Conservation (phyloP, 345 rosid species). For the Salix koriyanagi region DNA sequence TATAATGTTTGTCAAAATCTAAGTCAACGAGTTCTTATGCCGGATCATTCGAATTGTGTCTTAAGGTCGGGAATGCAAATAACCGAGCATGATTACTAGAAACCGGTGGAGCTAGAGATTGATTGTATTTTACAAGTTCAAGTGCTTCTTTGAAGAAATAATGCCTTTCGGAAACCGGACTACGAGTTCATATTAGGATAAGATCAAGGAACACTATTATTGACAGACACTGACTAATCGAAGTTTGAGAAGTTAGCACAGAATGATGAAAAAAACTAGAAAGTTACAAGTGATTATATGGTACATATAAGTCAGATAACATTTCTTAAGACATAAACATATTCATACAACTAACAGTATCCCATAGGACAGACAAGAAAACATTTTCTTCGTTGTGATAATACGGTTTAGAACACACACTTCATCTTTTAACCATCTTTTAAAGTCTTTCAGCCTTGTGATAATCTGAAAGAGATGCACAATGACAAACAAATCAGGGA, state of each 20-base stretch:
- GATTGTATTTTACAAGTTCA: not conserved
- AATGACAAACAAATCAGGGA: not conserved
- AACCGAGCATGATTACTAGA: not conserved
- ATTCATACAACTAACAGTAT: not conserved
- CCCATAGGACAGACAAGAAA: not conserved
- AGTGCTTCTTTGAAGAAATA: not conserved
- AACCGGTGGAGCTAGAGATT: not conserved
- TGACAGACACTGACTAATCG: not conserved
- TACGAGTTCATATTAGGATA: not conserved
- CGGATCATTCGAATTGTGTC: no score
- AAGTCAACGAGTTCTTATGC: no score
- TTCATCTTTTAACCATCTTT: not conserved
- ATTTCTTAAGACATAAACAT: not conserved
- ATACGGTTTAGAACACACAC: not conserved
- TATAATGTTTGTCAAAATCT: no score
- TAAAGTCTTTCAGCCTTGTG: not conserved
- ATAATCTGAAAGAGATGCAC: not conserved
- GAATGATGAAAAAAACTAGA: not conserved
- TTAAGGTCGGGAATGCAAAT: no score
- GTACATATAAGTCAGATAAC: not conserved
- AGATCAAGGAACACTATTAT: not conserved
- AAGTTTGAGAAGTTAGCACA: not conserved
- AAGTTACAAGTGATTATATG: not conserved
- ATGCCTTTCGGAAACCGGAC: not conserved
- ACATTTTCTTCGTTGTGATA: not conserved